Base-by-base conservation (phyloP, 1,139 yeast species). In the Blastobotrys aristatus region DNA sequence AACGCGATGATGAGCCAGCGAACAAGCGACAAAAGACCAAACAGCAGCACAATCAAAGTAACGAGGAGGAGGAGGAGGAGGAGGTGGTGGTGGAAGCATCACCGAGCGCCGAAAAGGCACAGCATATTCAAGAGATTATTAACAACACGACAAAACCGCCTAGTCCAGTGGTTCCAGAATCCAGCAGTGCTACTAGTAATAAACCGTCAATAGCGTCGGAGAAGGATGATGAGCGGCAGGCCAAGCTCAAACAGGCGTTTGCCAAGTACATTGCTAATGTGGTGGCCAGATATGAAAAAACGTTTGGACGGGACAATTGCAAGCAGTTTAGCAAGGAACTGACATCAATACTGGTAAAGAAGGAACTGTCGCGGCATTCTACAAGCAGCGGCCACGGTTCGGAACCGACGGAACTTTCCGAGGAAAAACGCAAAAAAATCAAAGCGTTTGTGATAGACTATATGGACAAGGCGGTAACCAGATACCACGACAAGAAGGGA, bases 281-380 rank as follows among this genome's bases (percentile, higher is more conserved):
- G 57, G 73, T 90, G 46, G 81, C 82, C 55, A 78, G 78, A 56
- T 80, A 83, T 62, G 84, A 80, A 54, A 63, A 70, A 2, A 80
- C 79, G 49, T 72, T 90, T 21, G 92, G 89, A 2, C 80, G 80
- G 52, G 95, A 85, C 3, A 75, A 80, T 49, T 64, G 88, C 46
- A 92, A 89, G 66, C 76, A 76, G 31, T 84, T 92, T 64, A 87
- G 96, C 1, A 77, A 80, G 54, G 96, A 89, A 26, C 76, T 88
- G 51, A 87, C 82, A 2, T 76, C 78, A 51, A 68, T 69, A 0
- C 69, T 89, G 44, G 77, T 81, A 0, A 70, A 73, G 5, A 88
- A 88, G 61, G 96, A 89, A 63, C 52, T 54, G 54, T 57, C 53
- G 46, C 52, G 46, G 50, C 38, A 40, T 7, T n/a, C n/a, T n/a